Conservation (phyloP, 116 monocot species). For the Phalaenopsis hybrid region DNA sequence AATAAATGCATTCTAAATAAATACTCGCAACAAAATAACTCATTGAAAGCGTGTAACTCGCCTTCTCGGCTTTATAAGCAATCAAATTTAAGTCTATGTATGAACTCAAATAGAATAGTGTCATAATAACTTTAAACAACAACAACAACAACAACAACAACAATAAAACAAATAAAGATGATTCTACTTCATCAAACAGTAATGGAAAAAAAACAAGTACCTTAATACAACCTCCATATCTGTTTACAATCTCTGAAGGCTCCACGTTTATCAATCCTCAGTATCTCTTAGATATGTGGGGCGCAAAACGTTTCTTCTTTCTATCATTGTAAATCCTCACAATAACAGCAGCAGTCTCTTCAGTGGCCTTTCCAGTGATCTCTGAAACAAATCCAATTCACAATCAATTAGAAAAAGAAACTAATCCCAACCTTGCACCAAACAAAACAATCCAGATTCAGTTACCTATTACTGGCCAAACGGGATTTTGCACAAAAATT, state of each 20-base stretch:
- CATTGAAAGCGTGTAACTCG: too few species aligned
- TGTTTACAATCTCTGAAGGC: not conserved
- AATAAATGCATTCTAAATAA: too few species aligned
- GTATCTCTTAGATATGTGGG: constrained; percentile 72
- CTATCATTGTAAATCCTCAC: constrained; percentile 76
- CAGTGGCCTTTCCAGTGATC: constrained; percentile 87
- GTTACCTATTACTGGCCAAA: constrained; percentile 88
- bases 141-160: not conserved
- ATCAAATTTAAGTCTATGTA: too few species aligned
- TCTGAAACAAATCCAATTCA: constrained; percentile 32
- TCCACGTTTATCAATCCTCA: not conserved
- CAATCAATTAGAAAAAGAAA: not conserved
- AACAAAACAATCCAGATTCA: not conserved
- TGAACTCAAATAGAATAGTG: too few species aligned
- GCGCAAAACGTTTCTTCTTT: constrained; percentile 58
- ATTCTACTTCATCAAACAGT: not conserved
- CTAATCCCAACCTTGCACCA: not conserved
- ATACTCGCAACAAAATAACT: too few species aligned
- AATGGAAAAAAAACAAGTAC: not conserved
- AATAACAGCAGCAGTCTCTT: constrained; percentile 83
- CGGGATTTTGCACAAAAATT: constrained; percentile 58
- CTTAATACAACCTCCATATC: not conserved
- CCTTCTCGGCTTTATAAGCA: too few species aligned
- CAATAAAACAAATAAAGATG: not conserved
- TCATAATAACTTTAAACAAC: too few species aligned